Percentiles rank a stretch among this genome's conserved stretches.
These are phyloP conservation scores for Lentinus brumalis DNA, from an alignment of 768 basidiomycete species.

Conservation along the genomic window DNA sequence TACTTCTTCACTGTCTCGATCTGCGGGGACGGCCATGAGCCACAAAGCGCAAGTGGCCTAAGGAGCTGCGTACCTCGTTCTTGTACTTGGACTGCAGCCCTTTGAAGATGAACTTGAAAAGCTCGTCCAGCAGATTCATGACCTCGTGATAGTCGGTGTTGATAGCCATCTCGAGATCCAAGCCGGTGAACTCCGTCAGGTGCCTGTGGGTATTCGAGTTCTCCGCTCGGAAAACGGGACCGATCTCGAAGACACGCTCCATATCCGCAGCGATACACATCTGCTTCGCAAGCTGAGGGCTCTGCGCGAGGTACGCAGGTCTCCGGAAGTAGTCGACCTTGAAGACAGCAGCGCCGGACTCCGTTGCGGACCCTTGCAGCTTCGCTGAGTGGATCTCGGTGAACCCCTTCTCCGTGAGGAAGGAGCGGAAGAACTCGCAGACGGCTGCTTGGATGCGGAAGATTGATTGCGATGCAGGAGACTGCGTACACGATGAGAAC, in stretches of 20 bases:
- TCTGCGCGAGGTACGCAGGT: constrained; percentile 92
- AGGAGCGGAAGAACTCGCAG: constrained; percentile 83
- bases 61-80: constrained; percentile 63
- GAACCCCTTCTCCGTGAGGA: constrained; percentile 72
- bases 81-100: constrained; percentile 74
- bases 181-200: constrained; percentile 96
- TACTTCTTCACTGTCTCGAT: constrained; percentile 46
- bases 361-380: constrained; percentile 93
- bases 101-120: constrained; percentile 85
- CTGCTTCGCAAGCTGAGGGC: constrained; percentile 96
- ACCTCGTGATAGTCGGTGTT: constrained; percentile 99
- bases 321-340: constrained; percentile 98
- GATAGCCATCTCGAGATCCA: constrained; percentile 98
- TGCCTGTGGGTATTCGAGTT: constrained; percentile 97
- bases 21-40: constrained; percentile 11
- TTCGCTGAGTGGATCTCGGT: constrained; percentile 97
- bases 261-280: constrained; percentile 99
- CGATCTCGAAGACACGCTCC: constrained; percentile 97
- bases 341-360: constrained; percentile 95
- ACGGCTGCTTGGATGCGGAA: constrained; percentile 90
- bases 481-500: not conserved
- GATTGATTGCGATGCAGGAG: constrained; percentile 91
- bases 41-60: not conserved
- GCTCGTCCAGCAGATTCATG: constrained; percentile 83
- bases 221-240: constrained; percentile 95